Conservation (phyloP, 2,329 filamentous ascomycete species). For the Ophiostoma himal-ulmi region DNA sequence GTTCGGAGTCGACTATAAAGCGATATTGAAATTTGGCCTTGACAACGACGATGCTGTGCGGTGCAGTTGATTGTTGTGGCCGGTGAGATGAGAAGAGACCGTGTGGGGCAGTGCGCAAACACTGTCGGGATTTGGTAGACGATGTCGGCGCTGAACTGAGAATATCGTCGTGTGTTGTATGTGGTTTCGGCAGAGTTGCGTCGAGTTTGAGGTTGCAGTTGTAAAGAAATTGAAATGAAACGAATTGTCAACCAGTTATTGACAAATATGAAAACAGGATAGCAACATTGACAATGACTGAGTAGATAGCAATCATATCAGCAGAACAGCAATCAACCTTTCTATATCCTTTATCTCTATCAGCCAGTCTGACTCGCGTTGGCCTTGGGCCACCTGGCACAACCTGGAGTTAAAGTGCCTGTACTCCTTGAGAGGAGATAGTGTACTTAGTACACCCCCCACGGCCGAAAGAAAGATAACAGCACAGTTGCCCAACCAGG, state of each 20-base stretch:
- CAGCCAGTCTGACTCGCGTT: neutral
- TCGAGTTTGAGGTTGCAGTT: neutral
- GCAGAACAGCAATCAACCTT: neutral
- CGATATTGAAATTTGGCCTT: too few relatives aligned
- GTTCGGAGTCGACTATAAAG: neutral
- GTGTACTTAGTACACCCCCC: neutral
- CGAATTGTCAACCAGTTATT: neutral
- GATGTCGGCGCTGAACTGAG: neutral
- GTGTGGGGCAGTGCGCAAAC: neutral
- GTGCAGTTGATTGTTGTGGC: too few relatives aligned
- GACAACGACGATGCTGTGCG: neutral
- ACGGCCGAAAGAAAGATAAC: conserved; percentile 1
- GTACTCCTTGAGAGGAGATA: neutral
- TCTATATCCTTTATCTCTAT: neutral
- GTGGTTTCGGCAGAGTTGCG: neutral
- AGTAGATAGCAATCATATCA: neutral
- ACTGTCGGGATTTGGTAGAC: neutral
- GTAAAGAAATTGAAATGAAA: neutral
- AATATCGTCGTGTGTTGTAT: neutral
- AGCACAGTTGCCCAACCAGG: neutral
- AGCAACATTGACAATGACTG: neutral
- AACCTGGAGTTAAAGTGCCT: too few relatives aligned
- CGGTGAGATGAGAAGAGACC: neutral
- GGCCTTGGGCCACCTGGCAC: too few relatives aligned
- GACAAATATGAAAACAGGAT: neutral